These are phyloP conservation scores for Nicotiana obtusifolia DNA, from an alignment of 257 asterid species.

Conservation along the genomic window DNA sequence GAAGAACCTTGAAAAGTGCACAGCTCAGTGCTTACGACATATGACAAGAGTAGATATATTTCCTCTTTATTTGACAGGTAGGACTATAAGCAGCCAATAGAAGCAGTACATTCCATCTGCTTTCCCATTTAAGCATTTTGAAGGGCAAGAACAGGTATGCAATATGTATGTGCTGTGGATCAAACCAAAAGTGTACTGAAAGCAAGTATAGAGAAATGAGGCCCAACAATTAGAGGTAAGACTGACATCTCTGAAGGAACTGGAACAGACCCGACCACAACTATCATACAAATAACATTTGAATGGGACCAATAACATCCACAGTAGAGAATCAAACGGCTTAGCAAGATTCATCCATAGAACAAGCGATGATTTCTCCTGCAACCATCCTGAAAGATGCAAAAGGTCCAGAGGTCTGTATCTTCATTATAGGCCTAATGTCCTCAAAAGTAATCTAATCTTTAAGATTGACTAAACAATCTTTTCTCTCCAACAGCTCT, in stretches of 20 bases:
- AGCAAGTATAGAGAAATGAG: neutral
- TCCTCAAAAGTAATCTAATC: neutral
- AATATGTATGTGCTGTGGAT: neutral
- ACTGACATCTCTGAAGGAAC: constrained; percentile 3
- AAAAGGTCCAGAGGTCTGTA: neutral
- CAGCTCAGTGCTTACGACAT: neutral
- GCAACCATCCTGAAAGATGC: neutral
- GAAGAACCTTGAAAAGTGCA: neutral
- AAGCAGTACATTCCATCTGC: neutral
- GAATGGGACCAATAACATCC: neutral
- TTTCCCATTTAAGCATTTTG: neutral
- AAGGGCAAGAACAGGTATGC: neutral
- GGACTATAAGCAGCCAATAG: neutral
- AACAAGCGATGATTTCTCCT: neutral
- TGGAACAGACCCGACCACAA: neutral
- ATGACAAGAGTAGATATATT: neutral
- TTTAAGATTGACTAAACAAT: neutral
- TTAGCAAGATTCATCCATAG: neutral
- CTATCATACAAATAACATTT: neutral
- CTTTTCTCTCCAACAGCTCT: neutral
- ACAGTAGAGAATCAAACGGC: neutral
- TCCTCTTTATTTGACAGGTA: neutral
- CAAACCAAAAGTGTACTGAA: neutral
- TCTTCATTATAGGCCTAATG: neutral
- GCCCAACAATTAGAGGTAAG: neutral